phyloP scores from a whole-genome alignment of 179 eudicot genomes.

The Silene noctiflora region DNA sequence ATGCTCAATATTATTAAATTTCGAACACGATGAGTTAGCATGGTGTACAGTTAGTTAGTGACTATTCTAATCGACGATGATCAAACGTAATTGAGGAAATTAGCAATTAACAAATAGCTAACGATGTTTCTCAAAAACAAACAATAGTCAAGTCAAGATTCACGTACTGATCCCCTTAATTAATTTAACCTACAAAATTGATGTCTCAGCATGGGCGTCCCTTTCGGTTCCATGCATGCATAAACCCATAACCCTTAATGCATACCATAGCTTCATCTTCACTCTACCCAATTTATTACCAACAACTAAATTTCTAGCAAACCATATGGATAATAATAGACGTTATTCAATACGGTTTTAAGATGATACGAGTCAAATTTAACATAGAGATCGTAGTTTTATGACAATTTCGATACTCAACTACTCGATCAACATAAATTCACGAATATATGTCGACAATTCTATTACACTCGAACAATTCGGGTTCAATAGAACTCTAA shows the following conservation, averaged over 20 bases:
- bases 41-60: too few species aligned
- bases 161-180: too few species aligned
- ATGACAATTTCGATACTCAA: neutral
- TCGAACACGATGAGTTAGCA: too few species aligned
- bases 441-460: neutral
- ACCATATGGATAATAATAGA: too few species aligned
- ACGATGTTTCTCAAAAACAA: neutral
- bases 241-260: neutral
- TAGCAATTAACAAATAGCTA: neutral
- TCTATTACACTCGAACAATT: neutral
- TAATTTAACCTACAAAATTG: neutral
- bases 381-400: neutral
- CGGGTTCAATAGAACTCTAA: neutral
- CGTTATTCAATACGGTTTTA: too few species aligned
- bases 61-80: too few species aligned
- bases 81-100: too few species aligned
- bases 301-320: too few species aligned
- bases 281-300: too few species aligned
- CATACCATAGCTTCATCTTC: neutral
- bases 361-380: too few species aligned
- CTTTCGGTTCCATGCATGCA: conserved; percentile 17
- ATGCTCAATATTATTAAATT: too few species aligned
- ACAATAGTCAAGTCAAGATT: too few species aligned
- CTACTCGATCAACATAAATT: neutral
- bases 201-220: neutral